Evolutionary conservation across 768 basidiomycete species (phyloP), one percentile per base, ranked within the genome.

Genomic region (Panaeolus cyanescens): DNA sequence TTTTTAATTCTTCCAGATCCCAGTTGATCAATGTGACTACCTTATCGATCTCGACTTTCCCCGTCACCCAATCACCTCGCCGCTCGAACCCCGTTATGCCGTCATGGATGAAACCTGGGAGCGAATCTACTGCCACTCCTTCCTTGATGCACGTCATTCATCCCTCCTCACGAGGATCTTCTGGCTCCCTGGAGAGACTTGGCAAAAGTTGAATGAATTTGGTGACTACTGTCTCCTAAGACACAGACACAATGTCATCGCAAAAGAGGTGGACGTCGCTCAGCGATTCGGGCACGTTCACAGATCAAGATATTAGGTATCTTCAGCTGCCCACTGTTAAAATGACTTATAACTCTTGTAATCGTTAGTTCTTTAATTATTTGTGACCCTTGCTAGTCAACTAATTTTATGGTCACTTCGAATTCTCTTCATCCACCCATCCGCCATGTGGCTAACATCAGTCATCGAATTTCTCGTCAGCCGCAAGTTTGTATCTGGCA

Each of bases 221-320:
- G 96, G 96, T 1, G 93, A 98, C 68, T 97, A 94, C 71, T 97
- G 96, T 72, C 71, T 99, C 63, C 79, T 99, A 62, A 86, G 82
- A 72, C 89, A 93, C 65, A 83, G 72, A 66, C 76, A 70, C 15
- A 71, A 67, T 31, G 74, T 84, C 25, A 62, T 56, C 1, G 62
- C 64, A 56, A 82, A 83, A 64, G 76, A 81, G 62, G 60, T 58
- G 8, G 55, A 69, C 31, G 65, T 77, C 9, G 65, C 64, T 33
- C 59, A 45, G 57, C 53, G 53, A 32, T 22, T 59, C 42, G 62
- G 56, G 45, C 33, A 17, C 40, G 37, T 53, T n/a, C 32, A 33
- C n/a, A 25, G 40, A 32, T 62, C 31, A 33, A 56, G 40, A 42
- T 58, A 37, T 20, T 34, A 57, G 31, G 17, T 39, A 20, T 13